Conservation (phyloP, 257 asterid species). For the Ilex aquifolium region DNA sequence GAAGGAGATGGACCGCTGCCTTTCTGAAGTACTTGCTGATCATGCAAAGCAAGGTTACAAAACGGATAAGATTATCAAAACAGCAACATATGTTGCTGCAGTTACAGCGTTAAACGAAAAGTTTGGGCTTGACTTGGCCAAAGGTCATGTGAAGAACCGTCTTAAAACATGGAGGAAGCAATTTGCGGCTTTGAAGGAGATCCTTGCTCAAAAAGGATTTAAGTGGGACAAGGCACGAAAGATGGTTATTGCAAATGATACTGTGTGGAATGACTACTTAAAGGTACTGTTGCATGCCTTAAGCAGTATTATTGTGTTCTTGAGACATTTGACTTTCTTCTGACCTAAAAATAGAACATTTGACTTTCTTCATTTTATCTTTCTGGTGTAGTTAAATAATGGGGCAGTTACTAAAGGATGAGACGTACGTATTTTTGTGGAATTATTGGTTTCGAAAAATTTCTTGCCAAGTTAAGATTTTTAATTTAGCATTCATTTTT, state of each 20-base stretch:
- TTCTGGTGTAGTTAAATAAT: background rate
- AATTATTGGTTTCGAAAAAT: too few relatives aligned
- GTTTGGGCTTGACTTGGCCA: background rate
- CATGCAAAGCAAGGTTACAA: background rate
- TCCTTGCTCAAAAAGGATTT: background rate
- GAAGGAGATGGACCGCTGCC: background rate
- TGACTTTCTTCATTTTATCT: background rate
- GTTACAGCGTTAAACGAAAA: background rate
- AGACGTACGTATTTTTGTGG: too few relatives aligned
- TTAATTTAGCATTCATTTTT: background rate
- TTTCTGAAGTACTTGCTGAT: background rate
- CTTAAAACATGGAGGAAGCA: background rate
- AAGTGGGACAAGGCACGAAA: background rate
- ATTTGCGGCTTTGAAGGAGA: background rate
- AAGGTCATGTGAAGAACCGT: background rate
- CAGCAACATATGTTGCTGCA: background rate
- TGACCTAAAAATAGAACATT: background rate
- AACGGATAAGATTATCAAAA: background rate
- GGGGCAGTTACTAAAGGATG: background rate
- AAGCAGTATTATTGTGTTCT: too few relatives aligned
- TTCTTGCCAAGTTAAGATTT: too few relatives aligned
- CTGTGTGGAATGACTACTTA: background rate
- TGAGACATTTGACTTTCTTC: background rate
- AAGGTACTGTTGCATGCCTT: background rate
- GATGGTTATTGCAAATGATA: background rate